phyloP scores from a whole-genome alignment of 352 stramenopile species.

The Phytophthora tubulina region DNA sequence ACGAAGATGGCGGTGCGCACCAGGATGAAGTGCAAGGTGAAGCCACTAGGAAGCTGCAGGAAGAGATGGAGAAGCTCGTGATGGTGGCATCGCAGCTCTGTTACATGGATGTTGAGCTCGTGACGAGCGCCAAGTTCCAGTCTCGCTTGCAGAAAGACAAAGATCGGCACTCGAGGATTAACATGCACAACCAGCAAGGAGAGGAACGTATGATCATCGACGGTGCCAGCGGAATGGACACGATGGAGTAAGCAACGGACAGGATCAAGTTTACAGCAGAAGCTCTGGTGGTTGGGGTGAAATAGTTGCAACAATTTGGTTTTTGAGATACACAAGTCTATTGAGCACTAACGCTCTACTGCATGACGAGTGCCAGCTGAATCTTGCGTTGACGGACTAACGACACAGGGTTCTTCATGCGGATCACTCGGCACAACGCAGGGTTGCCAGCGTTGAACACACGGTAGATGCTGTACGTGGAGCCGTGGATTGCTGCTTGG shows the following conservation, averaged over 20 bases:
- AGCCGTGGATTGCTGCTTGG: slow-evolving; percentile 79
- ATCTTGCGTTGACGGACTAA: slow-evolving; percentile 88
- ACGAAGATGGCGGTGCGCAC: slow-evolving; percentile 44
- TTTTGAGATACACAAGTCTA: slow-evolving; percentile 13
- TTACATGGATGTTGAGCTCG: slow-evolving; percentile 83
- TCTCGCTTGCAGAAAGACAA: slow-evolving; percentile 80
- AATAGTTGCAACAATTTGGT: slow-evolving; percentile 20
- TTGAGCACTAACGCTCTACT: slow-evolving; percentile 45
- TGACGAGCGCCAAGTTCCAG: slow-evolving; percentile 86
- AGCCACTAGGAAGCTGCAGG: slow-evolving; percentile 64
- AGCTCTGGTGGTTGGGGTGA: not conserved
- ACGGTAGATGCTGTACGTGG: slow-evolving; percentile 85
- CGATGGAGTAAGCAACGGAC: slow-evolving; percentile 50
- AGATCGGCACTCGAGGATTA: slow-evolving; percentile 64
- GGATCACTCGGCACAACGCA: slow-evolving; percentile 76
- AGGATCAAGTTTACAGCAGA: slow-evolving; percentile 7
- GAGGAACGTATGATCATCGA: slow-evolving; percentile 55
- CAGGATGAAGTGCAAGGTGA: slow-evolving; percentile 50
- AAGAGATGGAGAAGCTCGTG: slow-evolving; percentile 83
- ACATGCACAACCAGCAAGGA: slow-evolving; percentile 55
- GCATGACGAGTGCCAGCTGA: slow-evolving; percentile 82
- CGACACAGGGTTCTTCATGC: slow-evolving; percentile 86
- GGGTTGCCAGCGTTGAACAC: slow-evolving; percentile 87
- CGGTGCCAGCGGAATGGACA: slow-evolving; percentile 60
- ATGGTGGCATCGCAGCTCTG: slow-evolving; percentile 73